These are phyloP conservation scores for Xylaria bambusicola DNA, from an alignment of 495 filamentous ascomycete genomes.

Conservation along the genomic window DNA sequence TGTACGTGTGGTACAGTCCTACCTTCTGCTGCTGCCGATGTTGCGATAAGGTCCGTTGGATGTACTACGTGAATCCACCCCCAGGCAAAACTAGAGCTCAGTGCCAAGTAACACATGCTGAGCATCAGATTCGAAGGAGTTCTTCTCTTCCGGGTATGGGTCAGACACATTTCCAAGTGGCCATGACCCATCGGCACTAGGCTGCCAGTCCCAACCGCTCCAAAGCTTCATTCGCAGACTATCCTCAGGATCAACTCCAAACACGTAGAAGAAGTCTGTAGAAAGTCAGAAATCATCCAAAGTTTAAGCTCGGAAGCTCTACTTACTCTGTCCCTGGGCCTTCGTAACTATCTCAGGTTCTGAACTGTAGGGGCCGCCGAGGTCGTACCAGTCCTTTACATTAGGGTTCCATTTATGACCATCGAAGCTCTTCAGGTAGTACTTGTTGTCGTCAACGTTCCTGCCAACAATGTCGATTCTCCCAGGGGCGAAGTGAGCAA, in stretches of 20 bases:
- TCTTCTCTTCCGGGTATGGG: background rate
- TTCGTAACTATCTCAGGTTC: slow-evolving; percentile 6
- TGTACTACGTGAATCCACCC: background rate
- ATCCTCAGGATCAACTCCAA: background rate
- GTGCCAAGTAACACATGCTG: background rate
- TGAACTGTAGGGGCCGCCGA: slow-evolving; percentile 8
- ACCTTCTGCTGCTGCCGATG: background rate
- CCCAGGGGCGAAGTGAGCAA: slow-evolving; percentile 3
- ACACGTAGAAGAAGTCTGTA: slow-evolving; percentile 16
- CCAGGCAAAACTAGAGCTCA: background rate
- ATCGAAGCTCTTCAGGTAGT: slow-evolving; percentile 17
- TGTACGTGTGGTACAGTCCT: background rate
- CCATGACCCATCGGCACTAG: background rate
- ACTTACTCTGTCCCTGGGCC: background rate
- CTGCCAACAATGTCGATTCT: slow-evolving; percentile 17
- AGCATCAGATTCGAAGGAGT: background rate
- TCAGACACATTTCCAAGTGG: slow-evolving; percentile 14
- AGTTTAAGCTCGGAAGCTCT: background rate
- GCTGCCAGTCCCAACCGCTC: slow-evolving; percentile 13
- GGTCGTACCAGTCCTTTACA: slow-evolving; percentile 3
- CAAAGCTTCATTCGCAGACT: slow-evolving; percentile 9
- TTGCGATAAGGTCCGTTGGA: background rate
- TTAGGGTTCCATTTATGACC: slow-evolving; percentile 7
- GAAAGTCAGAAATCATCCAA: background rate
- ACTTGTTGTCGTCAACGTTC: slow-evolving; percentile 1